Conservation (phyloP, 257 asterid genomes). For the Plectranthus barbatus region DNA sequence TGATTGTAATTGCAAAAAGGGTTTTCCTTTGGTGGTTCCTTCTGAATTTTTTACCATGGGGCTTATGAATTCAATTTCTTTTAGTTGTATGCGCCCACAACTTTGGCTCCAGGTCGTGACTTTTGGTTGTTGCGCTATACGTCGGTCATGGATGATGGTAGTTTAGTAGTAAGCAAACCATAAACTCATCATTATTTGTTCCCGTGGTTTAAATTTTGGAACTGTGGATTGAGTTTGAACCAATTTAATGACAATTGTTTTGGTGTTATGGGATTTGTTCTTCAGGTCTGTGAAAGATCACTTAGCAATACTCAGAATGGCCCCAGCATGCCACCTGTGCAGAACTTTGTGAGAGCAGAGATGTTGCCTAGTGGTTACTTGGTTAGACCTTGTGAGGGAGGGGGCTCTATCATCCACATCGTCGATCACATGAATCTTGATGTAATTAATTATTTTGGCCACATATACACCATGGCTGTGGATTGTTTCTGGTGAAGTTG, state of each 20-base stretch:
- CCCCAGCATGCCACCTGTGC: slow-evolving; percentile 88
- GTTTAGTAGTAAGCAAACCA: slow-evolving; percentile 61
- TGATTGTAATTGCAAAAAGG: neutral
- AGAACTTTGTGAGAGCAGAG: slow-evolving; percentile 81
- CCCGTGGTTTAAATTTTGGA: too few species aligned
- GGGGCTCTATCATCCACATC: slow-evolving; percentile 88
- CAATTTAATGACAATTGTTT: neutral
- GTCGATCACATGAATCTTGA: slow-evolving; percentile 92
- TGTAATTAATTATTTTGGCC: slow-evolving; percentile 27
- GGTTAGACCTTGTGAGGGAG: slow-evolving; percentile 89
- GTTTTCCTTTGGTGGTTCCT: neutral
- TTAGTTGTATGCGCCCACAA: slow-evolving; percentile 81
- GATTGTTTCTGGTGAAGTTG: neutral
- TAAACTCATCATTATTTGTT: neutral
- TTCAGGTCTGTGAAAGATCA: slow-evolving; percentile 89
- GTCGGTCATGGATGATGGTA: slow-evolving; percentile 85
- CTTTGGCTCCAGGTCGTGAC: slow-evolving; percentile 95
- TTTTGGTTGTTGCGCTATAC: slow-evolving; percentile 82
- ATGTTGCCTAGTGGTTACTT: slow-evolving; percentile 85
- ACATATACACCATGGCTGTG: too few species aligned
- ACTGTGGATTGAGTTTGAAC: neutral
- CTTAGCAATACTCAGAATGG: slow-evolving; percentile 81
- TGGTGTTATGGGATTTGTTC: slow-evolving; percentile 1
- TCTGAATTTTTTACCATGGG: neutral
- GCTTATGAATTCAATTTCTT: slow-evolving; percentile 11